Conservation (phyloP, 2,329 filamentous ascomycete species). For the Trichoderma polysporum region DNA sequence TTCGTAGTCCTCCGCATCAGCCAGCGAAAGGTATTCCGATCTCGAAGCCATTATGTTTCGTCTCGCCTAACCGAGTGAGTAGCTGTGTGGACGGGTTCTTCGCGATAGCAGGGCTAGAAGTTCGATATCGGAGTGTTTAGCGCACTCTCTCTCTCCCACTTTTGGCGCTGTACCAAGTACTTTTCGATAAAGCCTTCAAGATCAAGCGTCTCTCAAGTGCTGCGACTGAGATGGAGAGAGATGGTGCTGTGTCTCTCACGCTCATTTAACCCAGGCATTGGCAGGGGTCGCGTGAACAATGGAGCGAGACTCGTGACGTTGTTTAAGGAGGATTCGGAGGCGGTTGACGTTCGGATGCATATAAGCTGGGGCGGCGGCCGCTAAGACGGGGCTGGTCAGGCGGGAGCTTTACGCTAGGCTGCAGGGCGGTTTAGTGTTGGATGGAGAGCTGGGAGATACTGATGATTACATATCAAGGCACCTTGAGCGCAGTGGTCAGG, state of each 20-base stretch:
- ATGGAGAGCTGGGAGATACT: background rate
- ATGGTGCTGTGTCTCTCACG: background rate
- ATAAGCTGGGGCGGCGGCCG: constrained; percentile 1
- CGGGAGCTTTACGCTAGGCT: background rate
- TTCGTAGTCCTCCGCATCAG: constrained; percentile 13
- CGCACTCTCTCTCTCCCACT: background rate
- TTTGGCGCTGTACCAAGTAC: background rate
- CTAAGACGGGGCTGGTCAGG: constrained; percentile 7
- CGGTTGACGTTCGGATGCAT: background rate
- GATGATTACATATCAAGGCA: background rate
- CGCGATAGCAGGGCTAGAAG: background rate
- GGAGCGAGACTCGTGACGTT: background rate
- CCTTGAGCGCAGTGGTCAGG: background rate
- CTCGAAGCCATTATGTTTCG: background rate
- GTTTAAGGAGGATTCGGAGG: background rate
- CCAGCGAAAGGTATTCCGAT: constrained; percentile 34
- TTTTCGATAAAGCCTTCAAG: background rate
- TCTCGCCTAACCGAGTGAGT: background rate
- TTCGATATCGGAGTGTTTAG: background rate
- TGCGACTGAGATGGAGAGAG: background rate
- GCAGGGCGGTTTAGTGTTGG: constrained; percentile 15
- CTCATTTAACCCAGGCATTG: background rate
- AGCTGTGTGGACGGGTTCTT: background rate
- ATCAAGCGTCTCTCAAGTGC: background rate
- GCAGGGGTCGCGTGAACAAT: constrained; percentile 6